A percentile compares a stretch with the other conserved stretches of the same genome.
phyloP scores from a whole-genome alignment of 495 filamentous ascomycete species.

The Penicillium cataractarum region DNA sequence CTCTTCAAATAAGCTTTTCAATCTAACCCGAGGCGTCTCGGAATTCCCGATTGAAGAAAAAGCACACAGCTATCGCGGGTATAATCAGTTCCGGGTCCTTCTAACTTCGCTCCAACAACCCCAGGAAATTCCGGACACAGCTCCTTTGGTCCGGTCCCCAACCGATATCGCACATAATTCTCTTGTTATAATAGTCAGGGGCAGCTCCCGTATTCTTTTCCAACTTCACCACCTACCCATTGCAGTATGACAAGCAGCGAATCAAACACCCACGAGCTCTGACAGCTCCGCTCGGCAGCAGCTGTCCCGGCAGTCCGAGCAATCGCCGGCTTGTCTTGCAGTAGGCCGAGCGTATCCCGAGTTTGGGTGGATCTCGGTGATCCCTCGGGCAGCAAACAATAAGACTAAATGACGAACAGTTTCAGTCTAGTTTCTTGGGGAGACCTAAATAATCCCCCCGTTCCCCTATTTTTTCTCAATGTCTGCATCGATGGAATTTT shows the following conservation, averaged over 20 bases:
- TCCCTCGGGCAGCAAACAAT: neutral
- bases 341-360: slow-evolving; percentile 9
- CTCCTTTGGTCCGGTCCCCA: neutral
- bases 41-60: neutral
- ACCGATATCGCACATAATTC: neutral
- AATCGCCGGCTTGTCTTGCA: neutral
- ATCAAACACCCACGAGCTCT: neutral
- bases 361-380: slow-evolving; percentile 13
- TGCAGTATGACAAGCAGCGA: slow-evolving; percentile 5
- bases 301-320: slow-evolving; percentile 5
- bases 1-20: neutral
- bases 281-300: slow-evolving; percentile 2
- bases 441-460: neutral
- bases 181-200: neutral
- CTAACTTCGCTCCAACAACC: neutral
- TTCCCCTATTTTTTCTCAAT: neutral
- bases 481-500: no score
- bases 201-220: neutral
- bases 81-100: neutral
- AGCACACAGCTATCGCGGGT: neutral
- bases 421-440: neutral
- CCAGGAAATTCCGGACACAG: neutral
- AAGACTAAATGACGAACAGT: neutral
- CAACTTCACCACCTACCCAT: neutral
- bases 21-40: neutral